A percentile compares a stretch with the other conserved stretches of the same genome.
Conservation (phyloP, 768 basidiomycete species). For the Podaxis sp. region DNA sequence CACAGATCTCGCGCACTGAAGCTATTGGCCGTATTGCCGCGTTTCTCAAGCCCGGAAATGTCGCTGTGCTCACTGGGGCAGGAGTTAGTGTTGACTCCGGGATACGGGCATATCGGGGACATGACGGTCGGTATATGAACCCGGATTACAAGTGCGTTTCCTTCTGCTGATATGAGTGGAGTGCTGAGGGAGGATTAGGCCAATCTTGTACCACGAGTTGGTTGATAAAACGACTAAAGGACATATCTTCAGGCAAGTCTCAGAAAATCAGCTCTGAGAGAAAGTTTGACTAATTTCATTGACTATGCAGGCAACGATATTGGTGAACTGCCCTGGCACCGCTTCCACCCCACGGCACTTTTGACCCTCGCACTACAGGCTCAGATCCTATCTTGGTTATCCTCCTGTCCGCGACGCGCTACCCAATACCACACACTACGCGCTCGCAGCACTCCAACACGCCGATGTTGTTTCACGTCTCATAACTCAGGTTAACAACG, state of each 20-base stretch:
- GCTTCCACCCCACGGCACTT: not conserved
- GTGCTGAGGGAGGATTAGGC: slow-evolving; percentile 32
- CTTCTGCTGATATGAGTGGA: slow-evolving; percentile 1
- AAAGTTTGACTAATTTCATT: slow-evolving; percentile 1
- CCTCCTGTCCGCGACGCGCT: slow-evolving; percentile 78
- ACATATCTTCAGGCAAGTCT: slow-evolving; percentile 62
- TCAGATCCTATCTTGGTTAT: slow-evolving; percentile 83
- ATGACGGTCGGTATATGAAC: slow-evolving; percentile 85
- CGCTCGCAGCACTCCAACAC: slow-evolving; percentile 80
- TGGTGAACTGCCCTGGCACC: slow-evolving; percentile 40
- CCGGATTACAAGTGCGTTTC: slow-evolving; percentile 77
- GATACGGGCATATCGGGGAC: slow-evolving; percentile 89
- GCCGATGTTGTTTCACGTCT: slow-evolving; percentile 56
- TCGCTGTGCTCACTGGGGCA: slow-evolving; percentile 80
- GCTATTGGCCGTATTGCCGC: slow-evolving; percentile 59
- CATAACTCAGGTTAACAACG: slow-evolving; percentile 67
- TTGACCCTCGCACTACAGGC: slow-evolving; percentile 30
- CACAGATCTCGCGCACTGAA: slow-evolving; percentile 40
- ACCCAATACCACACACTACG: slow-evolving; percentile 89
- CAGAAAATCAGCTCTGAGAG: not conserved
- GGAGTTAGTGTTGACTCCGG: slow-evolving; percentile 96
- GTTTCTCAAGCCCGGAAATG: slow-evolving; percentile 72
- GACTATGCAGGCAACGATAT: slow-evolving; percentile 69
- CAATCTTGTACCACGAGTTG: slow-evolving; percentile 82
- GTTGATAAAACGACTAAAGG: slow-evolving; percentile 71